phyloP scores from a whole-genome alignment of 106 monocot species.

The Dendrobium chrysotoxum region DNA sequence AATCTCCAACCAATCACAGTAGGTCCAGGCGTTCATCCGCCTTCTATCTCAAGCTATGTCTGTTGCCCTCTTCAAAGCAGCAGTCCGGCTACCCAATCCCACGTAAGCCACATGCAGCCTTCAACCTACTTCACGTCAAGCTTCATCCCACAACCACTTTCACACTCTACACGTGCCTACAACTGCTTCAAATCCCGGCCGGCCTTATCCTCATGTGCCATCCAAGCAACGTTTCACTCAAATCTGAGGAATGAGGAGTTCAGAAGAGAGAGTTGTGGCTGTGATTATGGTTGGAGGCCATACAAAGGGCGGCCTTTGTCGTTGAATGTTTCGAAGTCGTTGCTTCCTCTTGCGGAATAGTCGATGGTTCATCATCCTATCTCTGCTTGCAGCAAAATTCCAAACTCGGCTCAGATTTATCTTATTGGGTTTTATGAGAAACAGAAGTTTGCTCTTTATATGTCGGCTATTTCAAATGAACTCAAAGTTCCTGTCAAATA shows the following conservation, averaged over 20 bases:
- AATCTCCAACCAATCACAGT: no score
- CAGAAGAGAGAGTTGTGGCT: conserved; percentile 71
- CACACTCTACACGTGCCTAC: no score
- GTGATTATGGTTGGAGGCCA: conserved; percentile 98
- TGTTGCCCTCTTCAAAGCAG: no score
- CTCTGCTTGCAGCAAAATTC: conserved; percentile 85
- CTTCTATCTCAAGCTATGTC: no score
- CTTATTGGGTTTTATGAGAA: conserved; percentile 97
- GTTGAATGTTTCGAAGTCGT: conserved; percentile 77
- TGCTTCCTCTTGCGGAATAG: conserved; percentile 77
- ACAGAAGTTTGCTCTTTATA: conserved; percentile 76
- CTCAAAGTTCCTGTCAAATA: conserved; percentile 93
- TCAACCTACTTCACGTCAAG: no score
- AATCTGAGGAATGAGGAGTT: conserved; percentile 42
- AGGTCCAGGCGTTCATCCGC: no score
- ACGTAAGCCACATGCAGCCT: no score
- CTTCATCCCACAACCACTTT: no score
- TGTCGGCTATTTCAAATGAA: conserved; percentile 88
- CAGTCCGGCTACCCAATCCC: no score
- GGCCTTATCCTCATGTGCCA: no score
- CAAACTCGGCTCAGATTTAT: conserved; percentile 77
- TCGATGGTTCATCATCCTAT: conserved; percentile 90
- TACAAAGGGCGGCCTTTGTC: conserved; percentile 89
- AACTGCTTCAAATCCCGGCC: no score
- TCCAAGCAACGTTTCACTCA: no score